Percentiles rank a stretch among this genome's conserved stretches.
These are phyloP conservation scores for Rhizomucor miehei DNA, from an alignment of 371 early-diverging fungal species.

Conservation along the genomic window DNA sequence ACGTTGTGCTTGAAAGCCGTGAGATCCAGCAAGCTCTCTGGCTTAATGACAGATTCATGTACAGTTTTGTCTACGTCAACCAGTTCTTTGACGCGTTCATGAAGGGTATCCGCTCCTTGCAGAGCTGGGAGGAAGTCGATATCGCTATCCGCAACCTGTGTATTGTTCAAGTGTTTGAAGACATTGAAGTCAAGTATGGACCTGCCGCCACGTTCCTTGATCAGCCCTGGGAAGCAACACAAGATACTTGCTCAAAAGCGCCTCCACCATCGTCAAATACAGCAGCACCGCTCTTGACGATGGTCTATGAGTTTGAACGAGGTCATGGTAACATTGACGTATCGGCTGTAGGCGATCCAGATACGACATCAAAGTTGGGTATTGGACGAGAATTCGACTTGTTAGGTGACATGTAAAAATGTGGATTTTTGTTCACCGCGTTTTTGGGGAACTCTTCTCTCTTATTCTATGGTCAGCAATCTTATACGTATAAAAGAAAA, in stretches of 20 bases:
- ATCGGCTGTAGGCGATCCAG: slow-evolving; percentile 18
- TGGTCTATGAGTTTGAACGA: slow-evolving; percentile 54
- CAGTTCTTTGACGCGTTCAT: slow-evolving; percentile 62
- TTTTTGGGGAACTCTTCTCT: too few species aligned
- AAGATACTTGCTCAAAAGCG: not conserved
- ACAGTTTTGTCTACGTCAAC: slow-evolving; percentile 56
- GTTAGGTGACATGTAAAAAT: slow-evolving; percentile 13
- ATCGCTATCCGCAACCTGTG: slow-evolving; percentile 52
- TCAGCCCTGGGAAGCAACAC: slow-evolving; percentile 12
- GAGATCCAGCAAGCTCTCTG: slow-evolving; percentile 54
- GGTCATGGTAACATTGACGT: slow-evolving; percentile 45
- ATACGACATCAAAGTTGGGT: slow-evolving; percentile 11
- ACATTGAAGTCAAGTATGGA: slow-evolving; percentile 38
- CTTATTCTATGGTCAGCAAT: too few species aligned
- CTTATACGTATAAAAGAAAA: too few species aligned
- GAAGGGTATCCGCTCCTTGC: slow-evolving; percentile 45
- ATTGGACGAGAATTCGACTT: slow-evolving; percentile 22
- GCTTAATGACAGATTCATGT: slow-evolving; percentile 42
- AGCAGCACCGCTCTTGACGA: slow-evolving; percentile 35
- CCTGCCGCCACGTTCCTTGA: slow-evolving; percentile 8
- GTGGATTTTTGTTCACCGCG: not conserved
- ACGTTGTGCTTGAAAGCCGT: slow-evolving; percentile 56
- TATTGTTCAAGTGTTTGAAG: slow-evolving; percentile 56
- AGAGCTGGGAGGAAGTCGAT: slow-evolving; percentile 52
- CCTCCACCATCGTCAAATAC: not conserved